A percentile compares a stretch with the other conserved stretches of the same genome.
Evolutionary conservation across 371 early-diverging fungal species (phyloP).

Genomic region (Rhizopus delemar): DNA sequence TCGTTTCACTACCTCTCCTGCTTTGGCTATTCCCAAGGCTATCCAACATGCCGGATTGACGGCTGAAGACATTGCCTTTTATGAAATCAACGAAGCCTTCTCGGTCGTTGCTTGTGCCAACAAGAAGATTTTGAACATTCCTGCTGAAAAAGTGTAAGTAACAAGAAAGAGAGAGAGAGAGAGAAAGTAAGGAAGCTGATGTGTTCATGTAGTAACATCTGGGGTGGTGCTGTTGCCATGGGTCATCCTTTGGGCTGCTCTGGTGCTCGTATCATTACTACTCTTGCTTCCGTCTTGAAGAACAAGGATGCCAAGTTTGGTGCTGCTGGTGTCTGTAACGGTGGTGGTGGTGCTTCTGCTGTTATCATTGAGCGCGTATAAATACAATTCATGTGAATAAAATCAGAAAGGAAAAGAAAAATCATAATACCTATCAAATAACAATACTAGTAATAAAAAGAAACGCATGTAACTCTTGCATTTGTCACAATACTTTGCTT

Average conservation of each 20-base stretch:
- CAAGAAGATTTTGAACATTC: conserved; percentile 74
- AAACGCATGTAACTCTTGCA: no score
- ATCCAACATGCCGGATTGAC: conserved; percentile 75
- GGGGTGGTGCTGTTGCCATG: conserved; percentile 96
- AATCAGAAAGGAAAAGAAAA: not conserved
- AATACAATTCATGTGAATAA: conserved; percentile 1
- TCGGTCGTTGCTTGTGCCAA: conserved; percentile 94
- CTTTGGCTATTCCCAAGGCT: conserved; percentile 91
- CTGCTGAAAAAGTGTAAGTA: conserved; percentile 64
- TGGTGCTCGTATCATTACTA: conserved; percentile 91
- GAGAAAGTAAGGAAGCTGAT: not conserved
- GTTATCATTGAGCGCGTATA: conserved; percentile 79
- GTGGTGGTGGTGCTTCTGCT: conserved; percentile 92
- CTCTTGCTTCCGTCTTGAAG: conserved; percentile 77
- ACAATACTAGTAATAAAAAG: no score
- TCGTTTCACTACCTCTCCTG: conserved; percentile 91
- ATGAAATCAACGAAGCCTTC: conserved; percentile 99
- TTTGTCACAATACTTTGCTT: no score
- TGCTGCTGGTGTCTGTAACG: conserved; percentile 93
- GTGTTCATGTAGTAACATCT: conserved; percentile 65
- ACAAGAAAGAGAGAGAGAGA: not conserved
- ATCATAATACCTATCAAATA: no score
- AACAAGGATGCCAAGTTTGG: conserved; percentile 76
- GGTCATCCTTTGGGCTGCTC: conserved; percentile 98
- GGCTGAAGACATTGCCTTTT: conserved; percentile 73